Evolutionary conservation across 129 eudicot genomes (phyloP).

Genomic region (Helianthus annuus): DNA sequence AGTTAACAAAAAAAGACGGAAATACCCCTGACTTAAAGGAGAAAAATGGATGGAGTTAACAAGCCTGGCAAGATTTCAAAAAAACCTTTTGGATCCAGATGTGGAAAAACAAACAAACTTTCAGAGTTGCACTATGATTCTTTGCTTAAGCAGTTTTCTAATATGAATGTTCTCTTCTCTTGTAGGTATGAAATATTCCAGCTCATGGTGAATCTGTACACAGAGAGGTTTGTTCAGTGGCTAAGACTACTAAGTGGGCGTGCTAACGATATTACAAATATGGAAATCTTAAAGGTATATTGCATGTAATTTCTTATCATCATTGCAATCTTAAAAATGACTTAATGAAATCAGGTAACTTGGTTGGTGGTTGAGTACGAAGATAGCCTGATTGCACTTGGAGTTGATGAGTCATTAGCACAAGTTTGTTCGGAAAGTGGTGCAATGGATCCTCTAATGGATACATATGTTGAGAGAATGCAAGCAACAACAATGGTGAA

Average conservation of each 20-base stretch:
- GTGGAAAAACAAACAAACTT: background rate
- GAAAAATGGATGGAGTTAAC: too few relatives aligned
- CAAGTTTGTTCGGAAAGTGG: constrained; percentile 89
- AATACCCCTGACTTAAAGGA: too few relatives aligned
- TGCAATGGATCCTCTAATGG: constrained; percentile 71
- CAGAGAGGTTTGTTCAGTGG: constrained; percentile 96
- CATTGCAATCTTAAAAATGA: background rate
- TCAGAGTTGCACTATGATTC: background rate
- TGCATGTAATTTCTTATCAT: background rate
- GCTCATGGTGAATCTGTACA: constrained; percentile 96
- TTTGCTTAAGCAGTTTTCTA: background rate
- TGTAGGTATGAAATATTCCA: constrained; percentile 96
- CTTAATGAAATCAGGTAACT: constrained; percentile 59
- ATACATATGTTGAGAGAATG: constrained; percentile 98
- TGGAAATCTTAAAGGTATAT: constrained; percentile 87
- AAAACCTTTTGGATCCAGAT: too few relatives aligned
- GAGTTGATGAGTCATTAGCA: constrained; percentile 95
- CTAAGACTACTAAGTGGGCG: constrained; percentile 85
- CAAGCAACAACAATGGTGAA: constrained; percentile 84
- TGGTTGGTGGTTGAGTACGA: constrained; percentile 99
- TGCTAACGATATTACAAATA: constrained; percentile 81
- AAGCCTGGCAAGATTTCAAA: too few relatives aligned
- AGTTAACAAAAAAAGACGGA: too few relatives aligned
- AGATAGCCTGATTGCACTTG: constrained; percentile 84
- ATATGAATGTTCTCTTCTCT: constrained; percentile 21